Evolutionary conservation across 2,329 filamentous ascomycete genomes (phyloP).

Genomic region (Immersiporthe knoxdaviesiana): DNA sequence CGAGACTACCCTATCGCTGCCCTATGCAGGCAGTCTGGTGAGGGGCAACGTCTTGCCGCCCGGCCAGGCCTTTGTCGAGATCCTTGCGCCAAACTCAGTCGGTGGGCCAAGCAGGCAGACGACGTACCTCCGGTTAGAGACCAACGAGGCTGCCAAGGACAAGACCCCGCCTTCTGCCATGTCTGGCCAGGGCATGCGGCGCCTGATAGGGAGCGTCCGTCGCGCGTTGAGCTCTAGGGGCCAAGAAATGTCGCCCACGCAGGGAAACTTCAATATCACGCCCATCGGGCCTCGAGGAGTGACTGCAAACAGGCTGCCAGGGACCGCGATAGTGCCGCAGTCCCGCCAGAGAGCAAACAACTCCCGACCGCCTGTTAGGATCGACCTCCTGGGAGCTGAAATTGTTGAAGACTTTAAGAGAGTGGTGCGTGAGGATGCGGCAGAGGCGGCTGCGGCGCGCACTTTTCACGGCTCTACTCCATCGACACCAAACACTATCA

Average conservation of each 20-base stretch:
- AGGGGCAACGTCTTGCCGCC: conserved; percentile 85
- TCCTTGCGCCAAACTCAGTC: conserved; percentile 56
- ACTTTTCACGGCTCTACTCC: conserved; percentile 34
- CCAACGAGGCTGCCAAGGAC: conserved; percentile 41
- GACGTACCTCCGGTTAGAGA: conserved; percentile 52
- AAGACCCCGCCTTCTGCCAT: conserved; percentile 59
- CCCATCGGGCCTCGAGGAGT: conserved; percentile 55
- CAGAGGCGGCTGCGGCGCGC: conserved; percentile 44
- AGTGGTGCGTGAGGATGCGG: conserved; percentile 69
- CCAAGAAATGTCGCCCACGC: conserved; percentile 47
- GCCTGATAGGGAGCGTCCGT: conserved; percentile 82
- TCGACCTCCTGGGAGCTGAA: conserved; percentile 81
- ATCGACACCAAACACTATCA: conserved; percentile 33
- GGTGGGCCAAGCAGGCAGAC: conserved; percentile 55
- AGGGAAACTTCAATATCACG: conserved; percentile 53
- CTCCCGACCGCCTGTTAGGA: conserved; percentile 61
- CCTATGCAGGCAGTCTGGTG: conserved; percentile 82
- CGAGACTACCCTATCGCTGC: conserved; percentile 63
- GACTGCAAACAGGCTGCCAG: conserved; percentile 62
- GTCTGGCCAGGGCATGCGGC: conserved; percentile 79
- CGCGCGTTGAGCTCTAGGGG: conserved; percentile 72
- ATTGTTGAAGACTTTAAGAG: conserved; percentile 79
- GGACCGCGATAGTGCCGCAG: conserved; percentile 64
- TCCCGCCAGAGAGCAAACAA: conserved; percentile 49
- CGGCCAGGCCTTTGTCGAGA: conserved; percentile 77